A percentile compares a stretch with the other conserved stretches of the same genome.
phyloP scores from a whole-genome alignment of 225 moss, liverwort and hornwort species.

The Pleurozium schreberi region DNA sequence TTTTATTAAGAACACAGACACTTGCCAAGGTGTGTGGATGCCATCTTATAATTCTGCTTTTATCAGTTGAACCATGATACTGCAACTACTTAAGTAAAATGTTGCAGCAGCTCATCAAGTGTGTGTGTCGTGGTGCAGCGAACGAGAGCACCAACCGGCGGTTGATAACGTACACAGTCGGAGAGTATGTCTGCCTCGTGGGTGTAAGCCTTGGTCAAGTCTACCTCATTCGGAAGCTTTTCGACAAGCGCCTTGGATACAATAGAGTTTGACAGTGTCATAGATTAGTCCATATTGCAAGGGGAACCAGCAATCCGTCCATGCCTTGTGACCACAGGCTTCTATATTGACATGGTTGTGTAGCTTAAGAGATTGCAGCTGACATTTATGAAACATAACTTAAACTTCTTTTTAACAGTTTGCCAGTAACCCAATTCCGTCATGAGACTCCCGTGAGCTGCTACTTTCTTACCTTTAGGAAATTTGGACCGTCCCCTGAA shows the following conservation, averaged over 20 bases:
- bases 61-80: not conserved
- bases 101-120: not conserved
- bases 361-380: not conserved
- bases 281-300: not conserved
- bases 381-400: not conserved
- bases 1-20: not conserved
- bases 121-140: constrained; percentile 34
- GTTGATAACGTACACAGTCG: constrained; percentile 56
- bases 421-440: not conserved
- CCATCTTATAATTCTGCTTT: not conserved
- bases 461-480: not conserved
- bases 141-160: constrained; percentile 76
- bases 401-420: not conserved
- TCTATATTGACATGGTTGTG: not conserved
- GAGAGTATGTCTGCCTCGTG: constrained; percentile 59
- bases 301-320: not conserved
- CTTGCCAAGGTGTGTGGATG: not conserved
- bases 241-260: constrained; percentile 80
- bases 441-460: not conserved
- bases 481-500: not conserved
- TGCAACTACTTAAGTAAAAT: not conserved
- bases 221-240: constrained; percentile 72
- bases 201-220: constrained; percentile 69
- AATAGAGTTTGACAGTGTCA: constrained; percentile 47
- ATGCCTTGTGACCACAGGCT: not conserved